Evolutionary conservation across 108 stramenopile species (phyloP), one percentile per base, ranked within the genome.

Genomic region (Asterionellopsis glacialis): DNA sequence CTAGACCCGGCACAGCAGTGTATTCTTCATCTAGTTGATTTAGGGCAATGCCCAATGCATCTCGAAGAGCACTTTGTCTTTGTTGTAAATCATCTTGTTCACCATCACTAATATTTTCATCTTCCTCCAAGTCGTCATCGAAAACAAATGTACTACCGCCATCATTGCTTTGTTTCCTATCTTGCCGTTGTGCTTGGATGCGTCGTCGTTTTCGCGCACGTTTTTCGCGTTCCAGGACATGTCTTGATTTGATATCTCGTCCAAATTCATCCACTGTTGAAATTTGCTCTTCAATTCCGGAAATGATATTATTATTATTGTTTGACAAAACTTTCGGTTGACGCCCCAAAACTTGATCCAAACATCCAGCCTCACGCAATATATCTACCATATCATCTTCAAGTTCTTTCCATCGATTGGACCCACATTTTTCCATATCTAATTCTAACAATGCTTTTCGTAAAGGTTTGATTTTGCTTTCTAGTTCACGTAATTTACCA

Each of bases 231-330:
- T 72, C 73, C 9, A 85, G 72, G 11, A 67, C 47, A 19, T 73
- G 67, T 57, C 73, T 78, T 19, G 90, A 82, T 16, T 77, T 60
- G 24, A 92, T 49, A 76, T 85, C 81, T 33, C 91, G 68, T 33
- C 91, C 91, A 77, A 92, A 92, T 60, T 92, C 91, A 81, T 92
- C 91, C 45, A 81, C 64, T n/a, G 42, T 24, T 33, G 49, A 12
- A 23, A 41, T 42, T 1, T 0, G 41, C 15, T 39, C 40, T 15
- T 1, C 22, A n/a, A 23, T 18, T n/a, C n/a, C n/a, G n/a, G n/a
- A n/a, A 33, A 33, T 33, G 33, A 2, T 7, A 7, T 7, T 33
- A 33, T 33, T 33, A 7, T 7, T 7, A 7, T 7, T 33, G 7
- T 33, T 33, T 2, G 33, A 33, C 33, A 33, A 33, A 54, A 27